Base-by-base conservation (phyloP, 768 basidiomycete genomes). In the Kwoniella bestiolae region DNA sequence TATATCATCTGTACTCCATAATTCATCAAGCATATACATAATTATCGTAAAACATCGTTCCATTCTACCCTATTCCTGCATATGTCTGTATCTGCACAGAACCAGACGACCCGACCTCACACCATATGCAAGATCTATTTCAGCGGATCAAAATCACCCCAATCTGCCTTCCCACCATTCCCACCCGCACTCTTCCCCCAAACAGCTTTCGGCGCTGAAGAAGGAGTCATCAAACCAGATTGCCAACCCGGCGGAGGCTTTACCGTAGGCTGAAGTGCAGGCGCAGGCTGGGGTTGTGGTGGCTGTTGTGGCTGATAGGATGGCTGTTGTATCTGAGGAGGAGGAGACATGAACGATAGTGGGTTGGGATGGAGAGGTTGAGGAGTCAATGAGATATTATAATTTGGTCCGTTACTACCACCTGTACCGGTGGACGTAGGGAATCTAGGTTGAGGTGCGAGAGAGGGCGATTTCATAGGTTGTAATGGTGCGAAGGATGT, bases 101-200 rank as follows among this genome's bases (percentile, higher is more conserved):
- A n/a, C n/a, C n/a, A n/a, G n/a, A n/a, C n/a, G n/a, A n/a, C n/a
- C n/a, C n/a, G n/a, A n/a, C n/a, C n/a, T n/a, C 32, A 28, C 31
- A 29, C 55, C 16, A 28, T 29, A 55, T 18, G 5, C 1, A n/a
- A 7, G 11, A 26, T 25, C n/a, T 38, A 80, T 31, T 71, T 75
- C 18, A 80, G 56, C n/a, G 79, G 79, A 63, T 80, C 79, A 66
- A 80, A 79, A 60, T 78, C 79, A 8, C 67, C 73, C 79, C 79
- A 80, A 63, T 77, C 75, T 12, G 57, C 49, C 9, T 67, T 70
- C 2, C 55, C 56, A 56, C 58, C 44, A 21, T 45, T 50, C 9
- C 59, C 65, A 4, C 65, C 65, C 18, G 56, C 51, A 29, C 51
- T 26, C 31, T 64, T 63, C 12, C 46, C 45, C 71, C 66, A 69